Evolutionary conservation across 441 rosid species (phyloP), one percentile per base, ranked within the genome.

Genomic region (Mallotus repandus): DNA sequence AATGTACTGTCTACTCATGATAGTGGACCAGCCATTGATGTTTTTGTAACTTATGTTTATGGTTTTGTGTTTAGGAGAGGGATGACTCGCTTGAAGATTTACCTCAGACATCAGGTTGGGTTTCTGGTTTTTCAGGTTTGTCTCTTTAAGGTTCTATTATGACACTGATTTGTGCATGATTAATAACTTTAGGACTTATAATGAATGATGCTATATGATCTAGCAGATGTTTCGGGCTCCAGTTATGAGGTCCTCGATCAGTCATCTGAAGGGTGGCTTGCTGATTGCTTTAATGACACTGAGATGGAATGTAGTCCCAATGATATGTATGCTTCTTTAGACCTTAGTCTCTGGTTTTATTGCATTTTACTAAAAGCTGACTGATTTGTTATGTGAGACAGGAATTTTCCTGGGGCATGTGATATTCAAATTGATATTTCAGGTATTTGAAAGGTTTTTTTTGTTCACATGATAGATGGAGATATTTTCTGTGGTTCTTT

Each of bases 361-460:
- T 69, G 38, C 64, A n/a, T 49, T 74, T 38, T 69, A 48, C 65
- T 22, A 66, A 78, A 18, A 64, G 75, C 78, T 82, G 62, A 82
- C 61, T 67, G 22, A 54, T 58, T 55, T 75, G n/a, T 65, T 68
- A 53, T 67, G 45, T 77, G 81, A 58, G 75, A 61, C 86, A 93
- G 97, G 86, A 84, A 82, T 80, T 74, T 80, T 65, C 46, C 84
- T 19, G 91, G 84, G 76, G 76, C 88, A 16, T 81, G 89, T 3
- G 94, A 93, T 80, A 69, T 84, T 76, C 96, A 88, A 82, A 83
- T 93, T 43, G 92, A 89, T 75, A 65, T 91, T 66, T 86, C 93
- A 74, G 98, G 99, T 95, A 75, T 29, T n/a, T 60, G 38, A 69
- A 69, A 19, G 16, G 32, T 29, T 29, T 29, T 29, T 54, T 12